Evolutionary conservation across 139 green algal species (phyloP).

Genomic region (Nannochloris sp.): DNA sequence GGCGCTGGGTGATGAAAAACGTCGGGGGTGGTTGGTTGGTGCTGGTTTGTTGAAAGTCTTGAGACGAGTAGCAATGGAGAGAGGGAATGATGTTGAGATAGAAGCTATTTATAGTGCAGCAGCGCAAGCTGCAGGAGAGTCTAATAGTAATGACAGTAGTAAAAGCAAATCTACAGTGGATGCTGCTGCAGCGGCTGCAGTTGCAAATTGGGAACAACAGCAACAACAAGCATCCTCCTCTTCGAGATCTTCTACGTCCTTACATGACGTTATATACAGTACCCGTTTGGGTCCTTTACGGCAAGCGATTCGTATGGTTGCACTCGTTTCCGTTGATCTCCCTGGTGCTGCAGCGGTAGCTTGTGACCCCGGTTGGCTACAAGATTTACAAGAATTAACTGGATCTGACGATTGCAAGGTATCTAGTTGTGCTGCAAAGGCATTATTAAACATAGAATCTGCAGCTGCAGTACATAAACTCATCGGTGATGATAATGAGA

Average conservation of each 20-base stretch:
- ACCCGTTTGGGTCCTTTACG: not conserved
- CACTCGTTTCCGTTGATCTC: constrained; percentile 41
- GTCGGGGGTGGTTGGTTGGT: constrained; percentile 52
- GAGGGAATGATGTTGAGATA: not conserved
- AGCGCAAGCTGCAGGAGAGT: not conserved
- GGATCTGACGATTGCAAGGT: constrained; percentile 49
- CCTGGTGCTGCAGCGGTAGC: constrained; percentile 12
- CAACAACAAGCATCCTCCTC: not conserved
- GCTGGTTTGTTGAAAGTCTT: constrained; percentile 57
- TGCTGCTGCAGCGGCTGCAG: not conserved
- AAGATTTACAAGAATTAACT: constrained; percentile 42
- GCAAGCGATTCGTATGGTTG: constrained; percentile 52
- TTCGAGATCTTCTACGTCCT: too few species aligned
- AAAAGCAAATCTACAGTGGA: too few species aligned
- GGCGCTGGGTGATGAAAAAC: constrained; percentile 37
- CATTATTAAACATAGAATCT: constrained; percentile 57
- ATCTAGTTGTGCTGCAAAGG: constrained; percentile 45
- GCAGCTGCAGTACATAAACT: constrained; percentile 9
- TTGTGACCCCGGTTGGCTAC: constrained; percentile 27
- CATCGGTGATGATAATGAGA: not conserved
- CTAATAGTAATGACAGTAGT: not conserved
- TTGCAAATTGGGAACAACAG: not conserved
- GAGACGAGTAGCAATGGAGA: constrained; percentile 39
- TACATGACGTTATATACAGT: too few species aligned
- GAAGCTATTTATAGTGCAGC: not conserved